These are phyloP conservation scores for Takakia lepidozioides DNA, from an alignment of 225 moss, liverwort and hornwort genomes.

Conservation along the genomic window DNA sequence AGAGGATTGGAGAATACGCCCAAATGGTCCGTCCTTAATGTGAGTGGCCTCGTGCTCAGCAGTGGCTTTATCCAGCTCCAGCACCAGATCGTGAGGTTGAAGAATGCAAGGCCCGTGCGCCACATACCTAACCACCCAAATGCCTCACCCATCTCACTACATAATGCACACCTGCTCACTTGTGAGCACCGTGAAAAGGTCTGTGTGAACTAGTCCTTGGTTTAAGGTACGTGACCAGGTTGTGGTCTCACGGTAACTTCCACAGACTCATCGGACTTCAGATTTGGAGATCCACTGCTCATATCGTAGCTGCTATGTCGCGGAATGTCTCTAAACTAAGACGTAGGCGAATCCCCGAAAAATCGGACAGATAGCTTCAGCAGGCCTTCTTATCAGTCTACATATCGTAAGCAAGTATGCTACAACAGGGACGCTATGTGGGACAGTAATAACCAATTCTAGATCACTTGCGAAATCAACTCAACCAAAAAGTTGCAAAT, in stretches of 20 bases:
- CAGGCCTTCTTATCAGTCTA: no score
- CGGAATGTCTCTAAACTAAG: no score
- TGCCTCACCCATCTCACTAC: not conserved
- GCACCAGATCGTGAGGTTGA: slow-evolving; percentile 63
- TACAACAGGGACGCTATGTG: no score
- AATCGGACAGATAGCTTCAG: no score
- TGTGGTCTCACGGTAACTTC: not conserved
- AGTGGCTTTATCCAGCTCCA: slow-evolving; percentile 29
- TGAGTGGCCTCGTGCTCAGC: slow-evolving; percentile 14
- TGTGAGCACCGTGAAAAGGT: not conserved
- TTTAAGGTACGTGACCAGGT: no score
- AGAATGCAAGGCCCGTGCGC: slow-evolving; percentile 37
- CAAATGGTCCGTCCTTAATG: slow-evolving; percentile 44
- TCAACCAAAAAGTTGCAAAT: not conserved
- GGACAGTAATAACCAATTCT: no score
- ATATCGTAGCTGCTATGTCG: no score
- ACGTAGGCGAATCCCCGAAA: no score
- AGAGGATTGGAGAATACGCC: slow-evolving; percentile 19
- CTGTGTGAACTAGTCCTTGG: not conserved
- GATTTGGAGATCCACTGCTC: no score
- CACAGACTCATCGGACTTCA: not conserved
- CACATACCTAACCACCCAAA: slow-evolving; percentile 31
- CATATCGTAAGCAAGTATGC: no score
- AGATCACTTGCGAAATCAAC: not conserved
- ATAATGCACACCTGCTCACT: not conserved